Conservation (phyloP, 2,329 filamentous ascomycete genomes). For the Diaporthe citrichinensis region DNA sequence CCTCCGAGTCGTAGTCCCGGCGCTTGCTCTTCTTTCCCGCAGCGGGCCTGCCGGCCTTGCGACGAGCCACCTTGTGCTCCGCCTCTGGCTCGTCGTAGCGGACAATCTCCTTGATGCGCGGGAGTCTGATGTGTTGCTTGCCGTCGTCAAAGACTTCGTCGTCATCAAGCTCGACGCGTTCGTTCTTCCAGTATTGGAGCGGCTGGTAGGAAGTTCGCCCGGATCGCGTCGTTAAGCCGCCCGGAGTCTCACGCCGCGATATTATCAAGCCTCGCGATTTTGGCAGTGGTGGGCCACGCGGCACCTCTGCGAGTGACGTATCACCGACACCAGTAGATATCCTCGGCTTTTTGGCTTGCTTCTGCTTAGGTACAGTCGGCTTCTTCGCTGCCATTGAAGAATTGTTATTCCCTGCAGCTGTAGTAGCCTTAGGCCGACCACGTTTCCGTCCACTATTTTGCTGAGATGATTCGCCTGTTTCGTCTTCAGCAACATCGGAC, state of each 20-base stretch:
- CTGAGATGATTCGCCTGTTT: conserved; percentile 43
- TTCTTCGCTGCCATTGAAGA: conserved; percentile 46
- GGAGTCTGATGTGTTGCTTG: conserved; percentile 70
- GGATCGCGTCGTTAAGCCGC: conserved; percentile 75
- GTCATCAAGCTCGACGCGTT: conserved; percentile 79
- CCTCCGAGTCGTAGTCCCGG: conserved; percentile 53
- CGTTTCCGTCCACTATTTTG: conserved; percentile 43
- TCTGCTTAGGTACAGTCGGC: conserved; percentile 49
- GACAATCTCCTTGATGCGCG: conserved; percentile 82
- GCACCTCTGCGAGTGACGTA: conserved; percentile 61
- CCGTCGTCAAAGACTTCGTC: conserved; percentile 61
- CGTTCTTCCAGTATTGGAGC: conserved; percentile 88
- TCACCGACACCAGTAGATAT: conserved; percentile 61
- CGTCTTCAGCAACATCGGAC: conserved; percentile 45
- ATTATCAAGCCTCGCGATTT: conserved; percentile 69
- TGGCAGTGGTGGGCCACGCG: conserved; percentile 69
- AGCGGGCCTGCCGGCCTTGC: conserved; percentile 30
- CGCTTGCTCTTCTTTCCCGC: conserved; percentile 51
- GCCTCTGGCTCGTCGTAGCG: conserved; percentile 75
- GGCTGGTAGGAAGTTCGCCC: conserved; percentile 85
- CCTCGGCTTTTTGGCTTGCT: conserved; percentile 51
- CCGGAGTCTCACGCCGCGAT: conserved; percentile 57
- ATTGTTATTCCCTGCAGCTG: conserved; percentile 33
- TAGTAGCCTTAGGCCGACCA: conserved; percentile 32
- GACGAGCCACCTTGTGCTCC: conserved; percentile 43